phyloP scores from a whole-genome alignment of 495 filamentous ascomycete genomes.

The Lasiosphaeria miniovina region DNA sequence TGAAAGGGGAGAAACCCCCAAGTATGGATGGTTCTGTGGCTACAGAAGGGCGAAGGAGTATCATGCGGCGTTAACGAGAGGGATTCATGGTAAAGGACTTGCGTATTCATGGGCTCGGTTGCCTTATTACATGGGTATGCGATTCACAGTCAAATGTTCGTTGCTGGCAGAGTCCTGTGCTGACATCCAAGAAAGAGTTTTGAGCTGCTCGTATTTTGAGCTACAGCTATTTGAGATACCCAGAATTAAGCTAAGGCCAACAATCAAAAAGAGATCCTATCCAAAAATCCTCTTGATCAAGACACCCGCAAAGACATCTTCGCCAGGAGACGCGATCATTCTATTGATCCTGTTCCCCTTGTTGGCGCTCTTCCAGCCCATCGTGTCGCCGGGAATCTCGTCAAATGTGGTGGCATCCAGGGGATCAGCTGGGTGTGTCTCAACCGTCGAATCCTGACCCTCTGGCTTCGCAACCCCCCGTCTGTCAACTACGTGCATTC shows the following conservation, averaged over 20 bases:
- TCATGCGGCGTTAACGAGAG: too few species aligned
- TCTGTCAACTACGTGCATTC: constrained; percentile 82
- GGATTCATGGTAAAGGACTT: too few species aligned
- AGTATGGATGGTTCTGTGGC: too few species aligned
- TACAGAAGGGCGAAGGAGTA: too few species aligned
- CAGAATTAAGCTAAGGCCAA: constrained; percentile 10
- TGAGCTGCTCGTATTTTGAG: constrained; percentile 23
- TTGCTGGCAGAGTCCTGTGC: constrained; percentile 7
- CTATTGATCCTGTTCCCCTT: constrained; percentile 76
- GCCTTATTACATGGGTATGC: constrained; percentile 21
- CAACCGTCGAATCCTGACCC: constrained; percentile 48
- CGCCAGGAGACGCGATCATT: constrained; percentile 59
- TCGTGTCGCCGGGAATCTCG: constrained; percentile 55
- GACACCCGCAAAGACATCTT: constrained; percentile 48
- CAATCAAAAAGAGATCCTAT: constrained; percentile 15
- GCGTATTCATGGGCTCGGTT: neutral
- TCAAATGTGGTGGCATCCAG: constrained; percentile 33
- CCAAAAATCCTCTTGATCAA: constrained; percentile 50
- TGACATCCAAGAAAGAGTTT: constrained; percentile 16
- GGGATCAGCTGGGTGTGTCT: constrained; percentile 32
- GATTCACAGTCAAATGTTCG: constrained; percentile 8
- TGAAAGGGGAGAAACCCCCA: too few species aligned
- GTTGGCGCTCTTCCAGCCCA: constrained; percentile 65
- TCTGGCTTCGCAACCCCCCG: constrained; percentile 57
- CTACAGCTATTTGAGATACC: constrained; percentile 23